Evolutionary conservation across 176 grass and related monocot species (phyloP).

Genomic region (Hordeum vulgare): DNA sequence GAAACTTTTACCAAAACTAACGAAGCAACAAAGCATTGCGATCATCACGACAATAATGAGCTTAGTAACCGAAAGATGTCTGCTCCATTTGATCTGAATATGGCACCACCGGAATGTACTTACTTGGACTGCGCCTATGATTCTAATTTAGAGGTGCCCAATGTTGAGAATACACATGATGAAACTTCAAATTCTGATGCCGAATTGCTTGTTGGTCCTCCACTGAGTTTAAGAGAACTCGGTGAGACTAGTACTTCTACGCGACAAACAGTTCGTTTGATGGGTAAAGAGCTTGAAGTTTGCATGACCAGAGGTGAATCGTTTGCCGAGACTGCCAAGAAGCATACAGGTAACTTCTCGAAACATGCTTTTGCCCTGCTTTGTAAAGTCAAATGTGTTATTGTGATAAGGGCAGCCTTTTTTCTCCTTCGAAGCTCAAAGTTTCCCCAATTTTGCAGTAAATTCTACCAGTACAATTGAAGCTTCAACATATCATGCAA

Average conservation of each 20-base stretch:
- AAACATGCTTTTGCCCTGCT: too few relatives aligned
- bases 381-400: not conserved
- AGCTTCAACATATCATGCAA: slow-evolving; percentile 19
- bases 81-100: slow-evolving; percentile 42
- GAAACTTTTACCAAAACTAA: slow-evolving; percentile 3
- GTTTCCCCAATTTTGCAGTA: slow-evolving; percentile 6
- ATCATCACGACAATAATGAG: slow-evolving; percentile 2
- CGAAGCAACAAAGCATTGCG: not conserved
- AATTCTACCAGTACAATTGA: not conserved
- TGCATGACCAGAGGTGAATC: slow-evolving; percentile 9
- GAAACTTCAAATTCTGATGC: not conserved
- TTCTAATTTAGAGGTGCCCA: slow-evolving; percentile 11
- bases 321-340: slow-evolving; percentile 8
- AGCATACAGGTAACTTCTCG: not conserved
- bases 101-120: slow-evolving; percentile 6
- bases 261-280: slow-evolving; percentile 46
- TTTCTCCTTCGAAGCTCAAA: slow-evolving; percentile 32
- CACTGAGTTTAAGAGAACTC: slow-evolving; percentile 13
- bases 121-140: not conserved
- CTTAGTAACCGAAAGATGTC: slow-evolving; percentile 6
- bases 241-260: not conserved
- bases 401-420: slow-evolving; percentile 35
- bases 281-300: slow-evolving; percentile 54
- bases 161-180: slow-evolving; percentile 3
- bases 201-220: not conserved